These are phyloP conservation scores for Actinidia arguta DNA, from an alignment of 179 eudicot species.

Conservation along the genomic window DNA sequence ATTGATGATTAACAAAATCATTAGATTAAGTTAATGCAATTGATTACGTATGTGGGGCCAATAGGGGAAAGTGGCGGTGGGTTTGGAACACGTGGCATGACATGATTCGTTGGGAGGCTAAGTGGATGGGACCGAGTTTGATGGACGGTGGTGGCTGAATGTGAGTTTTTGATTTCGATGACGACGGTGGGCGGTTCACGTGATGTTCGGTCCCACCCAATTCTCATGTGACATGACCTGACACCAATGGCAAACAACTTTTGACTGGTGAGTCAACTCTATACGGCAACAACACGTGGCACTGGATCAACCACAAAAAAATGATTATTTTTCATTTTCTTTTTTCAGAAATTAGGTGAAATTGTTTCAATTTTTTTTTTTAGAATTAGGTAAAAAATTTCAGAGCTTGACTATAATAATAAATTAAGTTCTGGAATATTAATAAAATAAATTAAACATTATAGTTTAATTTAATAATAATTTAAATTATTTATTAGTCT, in stretches of 20 bases:
- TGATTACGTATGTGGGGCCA: neutral
- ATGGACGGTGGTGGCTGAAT: constrained; percentile 15
- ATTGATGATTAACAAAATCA: neutral
- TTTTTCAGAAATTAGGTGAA: neutral
- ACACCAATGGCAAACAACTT: neutral
- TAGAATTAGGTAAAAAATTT: neutral
- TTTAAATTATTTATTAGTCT: neutral
- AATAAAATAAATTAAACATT: too few relatives aligned
- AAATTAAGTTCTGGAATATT: too few relatives aligned
- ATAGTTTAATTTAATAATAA: too few relatives aligned
- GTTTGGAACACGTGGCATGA: neutral
- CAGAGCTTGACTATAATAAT: neutral
- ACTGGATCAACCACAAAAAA: neutral
- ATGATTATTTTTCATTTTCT: neutral
- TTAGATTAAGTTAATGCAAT: neutral
- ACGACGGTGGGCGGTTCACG: neutral
- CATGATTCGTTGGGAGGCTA: neutral
- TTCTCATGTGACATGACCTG: neutral
- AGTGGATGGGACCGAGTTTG: neutral
- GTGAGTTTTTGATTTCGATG: neutral
- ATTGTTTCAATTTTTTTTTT: neutral
- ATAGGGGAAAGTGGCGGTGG: neutral
- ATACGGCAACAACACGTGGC: neutral
- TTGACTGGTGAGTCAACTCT: neutral
- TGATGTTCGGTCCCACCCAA: neutral